Conservation (phyloP, 192 early-diverging fungal species). For the Lobosporangium transversale region DNA sequence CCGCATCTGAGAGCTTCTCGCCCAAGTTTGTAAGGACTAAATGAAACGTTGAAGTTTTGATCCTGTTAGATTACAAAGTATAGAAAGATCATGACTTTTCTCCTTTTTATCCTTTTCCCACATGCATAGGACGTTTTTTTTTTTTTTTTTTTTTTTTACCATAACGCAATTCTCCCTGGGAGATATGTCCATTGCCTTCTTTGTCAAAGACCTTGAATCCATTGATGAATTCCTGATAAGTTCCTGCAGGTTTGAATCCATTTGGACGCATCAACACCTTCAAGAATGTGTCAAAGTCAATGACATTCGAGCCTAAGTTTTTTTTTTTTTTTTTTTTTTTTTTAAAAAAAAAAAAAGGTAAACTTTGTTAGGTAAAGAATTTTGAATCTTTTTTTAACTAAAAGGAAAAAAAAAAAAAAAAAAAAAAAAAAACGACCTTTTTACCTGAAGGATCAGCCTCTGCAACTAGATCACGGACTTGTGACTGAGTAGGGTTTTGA, state of each 20-base stretch:
- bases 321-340: no score
- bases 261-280: constrained; percentile 76
- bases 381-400: neutral
- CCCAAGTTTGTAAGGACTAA: constrained; percentile 83
- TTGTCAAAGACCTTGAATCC: constrained; percentile 92
- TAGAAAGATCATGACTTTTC: neutral
- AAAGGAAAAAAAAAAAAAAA: no score
- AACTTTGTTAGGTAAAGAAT: neutral
- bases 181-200: constrained; percentile 79
- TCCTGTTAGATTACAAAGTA: neutral
- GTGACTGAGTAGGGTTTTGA: constrained; percentile 82
- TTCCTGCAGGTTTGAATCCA: constrained; percentile 76
- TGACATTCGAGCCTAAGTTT: constrained; percentile 5
- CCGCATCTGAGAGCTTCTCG: constrained; percentile 79
- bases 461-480: constrained; percentile 71
- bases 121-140: no score
- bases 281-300: constrained; percentile 78
- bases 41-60: neutral
- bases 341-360: neutral
- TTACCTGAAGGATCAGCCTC: constrained; percentile 55
- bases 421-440: neutral
- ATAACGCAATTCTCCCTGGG: constrained; percentile 81
- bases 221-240: constrained; percentile 82
- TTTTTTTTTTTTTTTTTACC: constrained; percentile 50
- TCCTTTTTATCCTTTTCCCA: no score